A percentile compares a stretch with the other conserved stretches of the same genome.
Conservation (phyloP, 306 rosid species). For the Acacia confusa region DNA sequence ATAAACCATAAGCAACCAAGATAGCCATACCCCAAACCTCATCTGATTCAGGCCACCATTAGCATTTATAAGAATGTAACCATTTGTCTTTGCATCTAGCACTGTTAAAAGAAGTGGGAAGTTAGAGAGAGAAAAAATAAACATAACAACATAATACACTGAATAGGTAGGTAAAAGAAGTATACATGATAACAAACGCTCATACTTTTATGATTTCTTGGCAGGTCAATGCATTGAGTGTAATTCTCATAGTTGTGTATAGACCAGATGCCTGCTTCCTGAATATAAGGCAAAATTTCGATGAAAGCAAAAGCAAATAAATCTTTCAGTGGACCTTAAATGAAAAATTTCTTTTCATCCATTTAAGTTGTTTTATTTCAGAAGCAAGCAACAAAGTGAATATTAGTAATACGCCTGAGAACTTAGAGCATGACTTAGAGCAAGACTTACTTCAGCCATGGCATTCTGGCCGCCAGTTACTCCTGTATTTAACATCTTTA, state of each 20-base stretch:
- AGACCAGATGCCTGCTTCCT: constrained; percentile 75
- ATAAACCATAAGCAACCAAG: constrained; percentile 40
- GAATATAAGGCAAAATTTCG: constrained; percentile 48
- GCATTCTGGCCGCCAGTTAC: constrained; percentile 46
- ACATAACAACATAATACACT: constrained; percentile 28
- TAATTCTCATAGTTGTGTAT: constrained; percentile 68
- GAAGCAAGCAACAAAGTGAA: constrained; percentile 18
- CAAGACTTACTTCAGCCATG: constrained; percentile 56
- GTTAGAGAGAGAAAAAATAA: constrained; percentile 34
- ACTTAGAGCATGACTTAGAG: constrained; percentile 40
- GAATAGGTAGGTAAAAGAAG: constrained; percentile 26
- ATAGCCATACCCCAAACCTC: constrained; percentile 98
- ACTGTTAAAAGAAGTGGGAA: constrained; percentile 44
- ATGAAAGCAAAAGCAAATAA: constrained; percentile 26
- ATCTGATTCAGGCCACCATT: constrained; percentile 99
- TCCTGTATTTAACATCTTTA: constrained; percentile 56
- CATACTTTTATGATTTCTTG: constrained; percentile 68
- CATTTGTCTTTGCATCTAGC: constrained; percentile 69
- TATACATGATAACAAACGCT: constrained; percentile 10
- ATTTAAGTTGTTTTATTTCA: neutral
- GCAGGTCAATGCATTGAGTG: constrained; percentile 65
- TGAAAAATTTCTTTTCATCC: neutral
- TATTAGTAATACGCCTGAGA: neutral
- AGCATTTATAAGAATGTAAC: constrained; percentile 87
- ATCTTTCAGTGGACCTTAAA: neutral